Percentiles rank a stretch among this genome's conserved stretches.
These are phyloP conservation scores for Mycena citricolor DNA, from an alignment of 1,284 basidiomycete genomes.

Conservation along the genomic window DNA sequence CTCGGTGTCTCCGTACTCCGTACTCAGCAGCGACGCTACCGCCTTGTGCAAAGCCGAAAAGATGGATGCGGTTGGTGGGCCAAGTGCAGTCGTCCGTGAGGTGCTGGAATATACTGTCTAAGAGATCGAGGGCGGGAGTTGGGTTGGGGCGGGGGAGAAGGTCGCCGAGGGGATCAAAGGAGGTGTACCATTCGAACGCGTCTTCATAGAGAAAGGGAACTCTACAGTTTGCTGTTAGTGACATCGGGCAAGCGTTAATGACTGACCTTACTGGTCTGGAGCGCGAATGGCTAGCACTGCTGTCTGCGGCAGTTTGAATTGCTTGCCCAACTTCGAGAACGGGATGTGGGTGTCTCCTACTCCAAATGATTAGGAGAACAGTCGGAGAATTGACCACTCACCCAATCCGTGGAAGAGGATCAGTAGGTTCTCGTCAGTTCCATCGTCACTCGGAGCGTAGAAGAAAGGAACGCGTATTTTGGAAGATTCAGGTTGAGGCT, in stretches of 20 bases:
- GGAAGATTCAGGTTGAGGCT: constrained; percentile 48
- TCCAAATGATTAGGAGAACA: constrained; percentile 4
- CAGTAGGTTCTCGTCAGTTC: constrained; percentile 84
- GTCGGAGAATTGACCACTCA: constrained; percentile 34
- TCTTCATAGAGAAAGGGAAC: constrained; percentile 81
- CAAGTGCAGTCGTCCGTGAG: constrained; percentile 65
- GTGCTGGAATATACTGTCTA: constrained; percentile 55
- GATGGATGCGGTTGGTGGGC: constrained; percentile 68
- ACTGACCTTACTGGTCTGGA: constrained; percentile 61
- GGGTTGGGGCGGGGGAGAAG: constrained; percentile 72
- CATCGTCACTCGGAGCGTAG: constrained; percentile 61
- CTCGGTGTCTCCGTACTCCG: constrained; percentile 50
- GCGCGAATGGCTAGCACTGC: constrained; percentile 81
- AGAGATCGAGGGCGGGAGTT: constrained; percentile 56
- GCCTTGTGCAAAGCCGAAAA: constrained; percentile 91
- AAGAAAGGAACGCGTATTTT: constrained; percentile 56
- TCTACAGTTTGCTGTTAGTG: constrained; percentile 35
- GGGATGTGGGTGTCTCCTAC: constrained; percentile 80
- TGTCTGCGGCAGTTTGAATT: constrained; percentile 83
- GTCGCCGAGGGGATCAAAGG: constrained; percentile 80
- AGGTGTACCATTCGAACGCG: constrained; percentile 86
- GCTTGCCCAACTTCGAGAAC: constrained; percentile 72
- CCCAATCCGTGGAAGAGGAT: constrained; percentile 88
- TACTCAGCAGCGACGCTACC: constrained; percentile 79
- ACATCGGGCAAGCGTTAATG: neutral